Conservation (phyloP, 2,329 filamentous ascomycete genomes). For the Botryosphaeria agaves region DNA sequence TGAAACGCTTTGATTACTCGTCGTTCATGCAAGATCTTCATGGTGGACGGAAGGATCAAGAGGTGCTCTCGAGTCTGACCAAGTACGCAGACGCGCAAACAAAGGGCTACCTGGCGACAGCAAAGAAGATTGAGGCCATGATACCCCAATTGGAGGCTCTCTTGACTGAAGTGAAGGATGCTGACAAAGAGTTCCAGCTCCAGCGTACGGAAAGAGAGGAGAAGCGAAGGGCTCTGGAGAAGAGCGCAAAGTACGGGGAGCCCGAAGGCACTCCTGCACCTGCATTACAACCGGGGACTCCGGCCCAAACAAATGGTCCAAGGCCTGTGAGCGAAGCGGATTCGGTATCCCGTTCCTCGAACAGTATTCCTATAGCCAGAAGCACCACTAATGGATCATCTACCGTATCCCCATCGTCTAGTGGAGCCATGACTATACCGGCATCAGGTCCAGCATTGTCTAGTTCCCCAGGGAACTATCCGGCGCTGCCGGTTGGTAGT, state of each 20-base stretch:
- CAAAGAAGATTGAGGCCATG: conserved; percentile 74
- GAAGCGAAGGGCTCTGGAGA: conserved; percentile 78
- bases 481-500: conserved; percentile 10
- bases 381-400: too few species aligned
- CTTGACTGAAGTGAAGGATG: conserved; percentile 73
- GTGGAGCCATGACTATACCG: conserved; percentile 7
- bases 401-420: too few species aligned
- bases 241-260: conserved; percentile 46
- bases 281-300: conserved; percentile 1
- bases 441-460: conserved; percentile 5
- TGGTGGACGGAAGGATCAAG: conserved; percentile 94
- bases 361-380: conserved; percentile 16
- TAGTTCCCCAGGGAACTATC: conserved; percentile 10
- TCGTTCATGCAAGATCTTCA: conserved; percentile 99
- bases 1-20: conserved; percentile 96
- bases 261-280: conserved; percentile 7
- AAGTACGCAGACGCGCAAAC: conserved; percentile 88
- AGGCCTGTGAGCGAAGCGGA: conserved; percentile 10
- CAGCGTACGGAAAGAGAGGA: conserved; percentile 91
- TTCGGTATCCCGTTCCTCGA: conserved; percentile 2
- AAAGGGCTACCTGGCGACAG: conserved; percentile 60
- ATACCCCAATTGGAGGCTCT: conserved; percentile 82
- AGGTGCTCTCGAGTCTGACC: conserved; percentile 85
- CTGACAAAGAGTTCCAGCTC: conserved; percentile 93
- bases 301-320: conserved; percentile 7